Percentiles rank a stretch among this genome's conserved stretches.
These are phyloP conservation scores for Alternaria triticina DNA, from an alignment of 2,329 filamentous ascomycete species.

Conservation along the genomic window DNA sequence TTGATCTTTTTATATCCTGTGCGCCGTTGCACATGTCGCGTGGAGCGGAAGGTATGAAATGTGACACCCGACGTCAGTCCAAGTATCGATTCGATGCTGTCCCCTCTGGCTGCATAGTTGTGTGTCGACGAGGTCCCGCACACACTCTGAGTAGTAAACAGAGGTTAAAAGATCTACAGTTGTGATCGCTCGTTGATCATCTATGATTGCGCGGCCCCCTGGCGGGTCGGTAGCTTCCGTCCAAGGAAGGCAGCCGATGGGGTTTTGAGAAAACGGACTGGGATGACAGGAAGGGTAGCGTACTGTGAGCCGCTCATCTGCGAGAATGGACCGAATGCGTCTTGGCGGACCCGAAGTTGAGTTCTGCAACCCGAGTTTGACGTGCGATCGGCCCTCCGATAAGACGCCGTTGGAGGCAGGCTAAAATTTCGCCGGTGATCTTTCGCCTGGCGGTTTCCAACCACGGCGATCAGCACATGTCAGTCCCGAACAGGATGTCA, in stretches of 20 bases:
- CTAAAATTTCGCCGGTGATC: slow-evolving; percentile 12
- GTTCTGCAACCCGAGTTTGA: slow-evolving; percentile 8
- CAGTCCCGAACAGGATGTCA: slow-evolving; percentile 1
- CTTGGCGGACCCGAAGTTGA: slow-evolving; percentile 15
- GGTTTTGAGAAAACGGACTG: slow-evolving; percentile 7
- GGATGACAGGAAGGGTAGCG: not conserved
- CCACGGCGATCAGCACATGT: slow-evolving; percentile 17
- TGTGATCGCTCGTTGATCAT: slow-evolving; percentile 22
- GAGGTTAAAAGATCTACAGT: slow-evolving; percentile 22
- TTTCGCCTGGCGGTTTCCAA: slow-evolving; percentile 15
- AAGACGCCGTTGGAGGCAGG: slow-evolving; percentile 23
- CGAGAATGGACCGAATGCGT: slow-evolving; percentile 7
- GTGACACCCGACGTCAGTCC: slow-evolving; percentile 15
- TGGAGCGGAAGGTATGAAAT: slow-evolving; percentile 10
- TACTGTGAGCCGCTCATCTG: slow-evolving; percentile 3
- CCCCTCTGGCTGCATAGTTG: slow-evolving; percentile 6
- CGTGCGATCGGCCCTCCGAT: slow-evolving; percentile 15
- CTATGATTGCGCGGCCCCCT: slow-evolving; percentile 32
- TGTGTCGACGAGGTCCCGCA: not conserved
- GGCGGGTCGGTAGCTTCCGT: slow-evolving; percentile 33
- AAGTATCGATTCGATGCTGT: slow-evolving; percentile 32
- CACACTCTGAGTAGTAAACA: slow-evolving; percentile 5
- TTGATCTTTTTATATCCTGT: slow-evolving; percentile 11
- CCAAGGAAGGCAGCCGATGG: slow-evolving; percentile 30
- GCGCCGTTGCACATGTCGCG: slow-evolving; percentile 22